Conservation (phyloP, 129 eudicot species). For the Pseudognaphalium luteoalbum region DNA sequence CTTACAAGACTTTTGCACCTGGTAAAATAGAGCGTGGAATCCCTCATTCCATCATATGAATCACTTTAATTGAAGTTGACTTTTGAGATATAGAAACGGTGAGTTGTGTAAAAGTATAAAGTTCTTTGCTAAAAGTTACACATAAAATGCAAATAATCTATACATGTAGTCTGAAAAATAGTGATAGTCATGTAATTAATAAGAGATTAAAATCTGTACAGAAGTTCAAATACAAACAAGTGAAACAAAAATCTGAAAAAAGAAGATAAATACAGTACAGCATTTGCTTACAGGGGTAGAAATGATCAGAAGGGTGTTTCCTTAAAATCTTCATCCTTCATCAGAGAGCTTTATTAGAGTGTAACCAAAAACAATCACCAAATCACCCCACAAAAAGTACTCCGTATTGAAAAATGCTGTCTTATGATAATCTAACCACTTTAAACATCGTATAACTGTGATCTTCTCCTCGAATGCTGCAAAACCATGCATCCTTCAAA, state of each 20-base stretch:
- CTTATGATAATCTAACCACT: not conserved
- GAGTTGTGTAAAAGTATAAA: not conserved
- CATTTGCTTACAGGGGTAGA: conserved; percentile 51
- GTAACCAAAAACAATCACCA: conserved; percentile 37
- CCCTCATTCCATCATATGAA: not conserved
- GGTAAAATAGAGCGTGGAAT: too few species aligned
- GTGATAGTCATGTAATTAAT: conserved; percentile 35
- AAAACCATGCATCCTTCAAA: conserved; percentile 4
- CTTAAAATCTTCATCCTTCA: conserved; percentile 26
- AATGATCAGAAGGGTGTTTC: conserved; percentile 21
- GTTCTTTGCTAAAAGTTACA: not conserved
- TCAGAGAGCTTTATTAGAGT: conserved; percentile 15
- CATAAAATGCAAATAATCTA: not conserved
- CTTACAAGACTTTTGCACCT: too few species aligned
- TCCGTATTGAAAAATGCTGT: conserved; percentile 6
- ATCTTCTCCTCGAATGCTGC: conserved; percentile 15
- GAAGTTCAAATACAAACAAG: conserved; percentile 52
- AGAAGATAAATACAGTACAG: not conserved
- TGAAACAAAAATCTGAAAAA: conserved; percentile 36
- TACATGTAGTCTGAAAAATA: conserved; percentile 20
- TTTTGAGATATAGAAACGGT: not conserved
- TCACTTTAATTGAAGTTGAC: conserved; percentile 7
- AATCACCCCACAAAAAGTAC: conserved; percentile 31
- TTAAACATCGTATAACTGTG: not conserved
- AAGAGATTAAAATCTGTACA: conserved; percentile 39